phyloP scores from a whole-genome alignment of 1,284 basidiomycete genomes.

The Ceratobasidium theobromae region DNA sequence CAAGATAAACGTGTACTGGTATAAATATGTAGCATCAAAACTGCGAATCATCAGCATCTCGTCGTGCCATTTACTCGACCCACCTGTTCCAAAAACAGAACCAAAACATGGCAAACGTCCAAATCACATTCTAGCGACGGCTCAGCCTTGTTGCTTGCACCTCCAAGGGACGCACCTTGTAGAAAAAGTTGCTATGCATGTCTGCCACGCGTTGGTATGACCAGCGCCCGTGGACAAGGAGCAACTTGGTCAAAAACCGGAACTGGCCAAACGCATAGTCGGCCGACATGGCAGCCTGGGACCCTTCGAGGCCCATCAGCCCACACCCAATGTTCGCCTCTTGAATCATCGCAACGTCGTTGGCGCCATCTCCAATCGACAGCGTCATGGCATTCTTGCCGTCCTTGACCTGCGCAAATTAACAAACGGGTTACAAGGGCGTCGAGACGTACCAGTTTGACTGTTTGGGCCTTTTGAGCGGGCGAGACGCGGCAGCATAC shows the following conservation, averaged over 20 bases:
- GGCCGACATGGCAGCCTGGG: slow-evolving; percentile 98
- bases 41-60: slow-evolving; percentile 47
- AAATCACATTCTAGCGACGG: slow-evolving; percentile 49
- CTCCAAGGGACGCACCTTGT: slow-evolving; percentile 64
- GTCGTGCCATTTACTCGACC: slow-evolving; percentile 38
- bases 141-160: slow-evolving; percentile 23
- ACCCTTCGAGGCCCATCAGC: slow-evolving; percentile 91
- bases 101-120: slow-evolving; percentile 94
- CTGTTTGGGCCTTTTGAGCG: slow-evolving; percentile 93
- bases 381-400: slow-evolving; percentile 95
- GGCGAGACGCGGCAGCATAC: slow-evolving; percentile 97
- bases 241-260: slow-evolving; percentile 86
- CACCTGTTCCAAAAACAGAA: slow-evolving; percentile 86
- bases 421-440: background rate
- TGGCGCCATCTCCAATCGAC: slow-evolving; percentile 92
- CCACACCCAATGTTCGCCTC: slow-evolving; percentile 97
- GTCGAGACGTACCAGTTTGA: slow-evolving; percentile 69
- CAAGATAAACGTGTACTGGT: slow-evolving; percentile 92
- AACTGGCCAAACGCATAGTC: slow-evolving; percentile 99
- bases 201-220: slow-evolving; percentile 96
- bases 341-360: slow-evolving; percentile 97
- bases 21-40: slow-evolving; percentile 94
- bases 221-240: slow-evolving; percentile 96
- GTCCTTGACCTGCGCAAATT: slow-evolving; percentile 74
- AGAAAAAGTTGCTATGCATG: slow-evolving; percentile 98